Conservation (phyloP, 495 filamentous ascomycete genomes). For the Daldinia vernicosa region DNA sequence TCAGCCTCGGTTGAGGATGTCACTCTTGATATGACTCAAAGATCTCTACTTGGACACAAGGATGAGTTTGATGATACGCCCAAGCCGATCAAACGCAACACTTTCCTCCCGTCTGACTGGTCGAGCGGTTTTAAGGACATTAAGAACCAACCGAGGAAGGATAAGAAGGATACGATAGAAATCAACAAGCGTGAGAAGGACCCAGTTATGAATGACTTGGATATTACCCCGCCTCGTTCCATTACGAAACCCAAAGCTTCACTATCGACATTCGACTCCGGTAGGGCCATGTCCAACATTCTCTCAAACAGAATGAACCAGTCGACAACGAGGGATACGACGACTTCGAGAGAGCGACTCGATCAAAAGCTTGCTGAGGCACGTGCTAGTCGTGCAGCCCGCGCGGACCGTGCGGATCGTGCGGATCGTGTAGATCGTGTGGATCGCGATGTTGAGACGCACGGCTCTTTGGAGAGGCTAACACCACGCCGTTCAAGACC, state of each 20-base stretch:
- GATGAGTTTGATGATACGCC: conserved; percentile 4
- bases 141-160: conserved; percentile 26
- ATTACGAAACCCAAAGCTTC: conserved; percentile 2
- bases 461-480: conserved; percentile 22
- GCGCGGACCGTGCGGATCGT: conserved; percentile 3
- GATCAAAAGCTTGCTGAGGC: conserved; percentile 15
- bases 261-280: conserved; percentile 9
- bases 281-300: conserved; percentile 34
- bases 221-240: conserved; percentile 11
- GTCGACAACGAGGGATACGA: conserved; percentile 5
- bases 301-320: conserved; percentile 37
- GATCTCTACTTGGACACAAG: conserved; percentile 26
- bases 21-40: conserved; percentile 38
- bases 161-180: conserved; percentile 40
- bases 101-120: conserved; percentile 27
- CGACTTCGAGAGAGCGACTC: conserved; percentile 7
- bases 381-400: conserved; percentile 8
- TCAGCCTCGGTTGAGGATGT: conserved; percentile 39
- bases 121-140: conserved; percentile 33
- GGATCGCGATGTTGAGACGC: conserved; percentile 21
- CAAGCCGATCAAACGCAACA: neutral
- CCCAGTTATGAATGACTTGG: conserved; percentile 15
- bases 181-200: conserved; percentile 41
- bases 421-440: neutral
- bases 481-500: conserved; percentile 43